Evolutionary conservation across 2,329 filamentous ascomycete species (phyloP).

Genomic region (Ampelomyces quisqualis): DNA sequence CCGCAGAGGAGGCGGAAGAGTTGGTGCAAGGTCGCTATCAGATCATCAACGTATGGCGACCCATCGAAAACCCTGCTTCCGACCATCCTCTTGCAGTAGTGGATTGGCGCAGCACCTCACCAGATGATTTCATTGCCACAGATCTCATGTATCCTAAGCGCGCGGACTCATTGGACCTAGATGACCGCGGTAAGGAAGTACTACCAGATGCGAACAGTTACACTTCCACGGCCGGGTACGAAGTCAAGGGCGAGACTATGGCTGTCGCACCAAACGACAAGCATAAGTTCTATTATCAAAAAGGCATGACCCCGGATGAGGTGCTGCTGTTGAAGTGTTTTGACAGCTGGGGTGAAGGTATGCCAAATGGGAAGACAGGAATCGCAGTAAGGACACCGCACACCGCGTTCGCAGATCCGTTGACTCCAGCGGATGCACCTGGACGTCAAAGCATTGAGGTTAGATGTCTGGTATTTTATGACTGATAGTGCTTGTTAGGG

Average conservation of each 20-base stretch:
- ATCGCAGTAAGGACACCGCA: constrained; percentile 60
- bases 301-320: constrained; percentile 64
- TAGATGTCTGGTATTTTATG: constrained; percentile 63
- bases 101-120: constrained; percentile 61
- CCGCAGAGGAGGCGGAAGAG: constrained; percentile 56
- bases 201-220: constrained; percentile 52
- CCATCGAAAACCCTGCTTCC: constrained; percentile 63
- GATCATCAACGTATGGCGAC: constrained; percentile 71
- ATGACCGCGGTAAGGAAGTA: constrained; percentile 61
- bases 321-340: constrained; percentile 56
- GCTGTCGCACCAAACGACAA: constrained; percentile 57
- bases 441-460: constrained; percentile 65
- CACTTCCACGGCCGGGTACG: constrained; percentile 60
- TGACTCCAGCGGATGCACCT: constrained; percentile 53
- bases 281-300: constrained; percentile 66
- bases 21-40: constrained; percentile 62
- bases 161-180: constrained; percentile 44
- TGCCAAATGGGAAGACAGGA: constrained; percentile 43
- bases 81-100: constrained; percentile 69
- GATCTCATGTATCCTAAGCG: constrained; percentile 61
- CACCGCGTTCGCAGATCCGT: constrained; percentile 61
- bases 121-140: constrained; percentile 60
- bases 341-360: constrained; percentile 48
- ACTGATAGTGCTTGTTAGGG: too few species aligned
- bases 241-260: constrained; percentile 64